Conservation (phyloP, 2,329 filamentous ascomycete genomes). For the Cryphonectria japonica region DNA sequence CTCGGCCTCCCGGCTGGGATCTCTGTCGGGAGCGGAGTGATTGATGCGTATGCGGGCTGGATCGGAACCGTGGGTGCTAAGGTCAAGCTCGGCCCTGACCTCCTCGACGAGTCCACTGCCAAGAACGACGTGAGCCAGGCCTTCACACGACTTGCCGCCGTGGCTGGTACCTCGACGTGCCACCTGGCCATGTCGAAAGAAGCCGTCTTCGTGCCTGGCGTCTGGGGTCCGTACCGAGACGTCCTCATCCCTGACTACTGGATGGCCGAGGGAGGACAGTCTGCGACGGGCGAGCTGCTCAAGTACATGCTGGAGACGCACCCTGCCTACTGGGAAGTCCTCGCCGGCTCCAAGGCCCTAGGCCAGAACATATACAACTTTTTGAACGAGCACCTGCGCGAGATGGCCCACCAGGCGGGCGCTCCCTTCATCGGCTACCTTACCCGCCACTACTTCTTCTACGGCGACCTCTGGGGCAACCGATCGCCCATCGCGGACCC, state of each 20-base stretch:
- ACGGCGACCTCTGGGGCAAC: constrained; percentile 97
- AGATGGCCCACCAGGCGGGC: constrained; percentile 68
- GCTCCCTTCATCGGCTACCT: constrained; percentile 84
- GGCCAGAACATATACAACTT: constrained; percentile 94
- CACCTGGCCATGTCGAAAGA: constrained; percentile 94
- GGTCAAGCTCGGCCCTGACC: constrained; percentile 72
- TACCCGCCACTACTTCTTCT: constrained; percentile 96
- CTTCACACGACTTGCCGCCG: constrained; percentile 88
- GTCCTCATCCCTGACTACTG: constrained; percentile 90
- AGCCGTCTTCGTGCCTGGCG: constrained; percentile 90
- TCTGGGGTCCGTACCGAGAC: constrained; percentile 97
- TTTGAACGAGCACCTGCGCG: constrained; percentile 82
- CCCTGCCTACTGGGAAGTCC: constrained; percentile 81
- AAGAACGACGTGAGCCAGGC: constrained; percentile 90
- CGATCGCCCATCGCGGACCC: constrained; percentile 91
- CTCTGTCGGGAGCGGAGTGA: constrained; percentile 93
- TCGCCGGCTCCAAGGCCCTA: constrained; percentile 77
- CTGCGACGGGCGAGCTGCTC: constrained; percentile 90
- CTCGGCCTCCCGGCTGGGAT: constrained; percentile 86
- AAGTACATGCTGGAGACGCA: constrained; percentile 96
- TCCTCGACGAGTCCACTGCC: constrained; percentile 67
- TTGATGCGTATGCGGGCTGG: constrained; percentile 98
- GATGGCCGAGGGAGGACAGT: constrained; percentile 97
- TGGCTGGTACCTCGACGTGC: constrained; percentile 96
- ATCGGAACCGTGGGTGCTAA: constrained; percentile 98